Percentiles rank a stretch among this genome's conserved stretches.
Conservation (phyloP, 306 rosid species). For the Albizia julibrissin region DNA sequence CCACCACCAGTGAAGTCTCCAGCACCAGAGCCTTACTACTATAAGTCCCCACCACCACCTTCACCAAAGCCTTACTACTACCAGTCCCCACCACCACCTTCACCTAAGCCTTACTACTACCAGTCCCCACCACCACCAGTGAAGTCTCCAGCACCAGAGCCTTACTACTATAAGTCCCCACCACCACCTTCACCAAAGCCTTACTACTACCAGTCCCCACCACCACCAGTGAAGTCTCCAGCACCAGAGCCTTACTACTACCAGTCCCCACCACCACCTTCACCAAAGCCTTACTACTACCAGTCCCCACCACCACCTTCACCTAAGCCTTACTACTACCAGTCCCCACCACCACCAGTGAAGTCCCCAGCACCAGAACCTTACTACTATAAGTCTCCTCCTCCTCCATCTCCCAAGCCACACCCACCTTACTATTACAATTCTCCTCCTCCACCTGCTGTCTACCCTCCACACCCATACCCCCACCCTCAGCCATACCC, state of each 20-base stretch:
- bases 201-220: slow-evolving; percentile 44
- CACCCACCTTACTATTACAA: slow-evolving; percentile 13
- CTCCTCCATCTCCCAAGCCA: background rate
- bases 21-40: no score
- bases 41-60: slow-evolving; percentile 33
- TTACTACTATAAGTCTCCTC: background rate
- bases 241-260: slow-evolving; percentile 43
- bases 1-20: no score
- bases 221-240: slow-evolving; percentile 28
- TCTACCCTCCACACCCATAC: slow-evolving; percentile 44
- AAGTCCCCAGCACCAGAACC: background rate
- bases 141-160: background rate
- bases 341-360: background rate
- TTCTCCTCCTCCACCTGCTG: slow-evolving; percentile 44
- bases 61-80: slow-evolving; percentile 35
- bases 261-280: slow-evolving; percentile 12
- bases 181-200: slow-evolving; percentile 39
- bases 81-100: slow-evolving; percentile 37
- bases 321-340: slow-evolving; percentile 12
- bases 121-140: slow-evolving; percentile 26
- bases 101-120: background rate
- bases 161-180: slow-evolving; percentile 39
- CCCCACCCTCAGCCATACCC: slow-evolving; percentile 31
- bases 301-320: slow-evolving; percentile 47
- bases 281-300: slow-evolving; percentile 31